Percentiles rank a stretch among this genome's conserved stretches.
Conservation (phyloP, 768 basidiomycete species). For the Tricholoma furcatifolium region DNA sequence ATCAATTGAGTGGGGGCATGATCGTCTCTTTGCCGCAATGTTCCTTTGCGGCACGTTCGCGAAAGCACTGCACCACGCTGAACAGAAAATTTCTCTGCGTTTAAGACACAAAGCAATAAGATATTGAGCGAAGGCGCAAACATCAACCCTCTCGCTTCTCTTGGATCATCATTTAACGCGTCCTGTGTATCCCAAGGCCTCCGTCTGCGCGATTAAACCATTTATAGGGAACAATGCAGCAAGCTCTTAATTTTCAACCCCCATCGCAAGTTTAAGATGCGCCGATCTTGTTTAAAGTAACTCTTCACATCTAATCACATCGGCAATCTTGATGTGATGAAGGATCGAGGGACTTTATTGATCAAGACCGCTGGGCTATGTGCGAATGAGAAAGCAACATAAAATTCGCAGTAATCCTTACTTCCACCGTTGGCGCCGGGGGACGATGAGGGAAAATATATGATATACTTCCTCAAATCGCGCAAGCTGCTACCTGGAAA, state of each 20-base stretch:
- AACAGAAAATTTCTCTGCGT: too few species aligned
- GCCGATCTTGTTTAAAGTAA: constrained; percentile 1
- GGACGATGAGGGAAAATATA: too few species aligned
- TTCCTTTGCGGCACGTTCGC: too few species aligned
- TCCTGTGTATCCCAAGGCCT: not conserved
- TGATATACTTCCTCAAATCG: too few species aligned
- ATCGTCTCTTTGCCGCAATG: too few species aligned
- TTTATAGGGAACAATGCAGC: constrained; percentile 11
- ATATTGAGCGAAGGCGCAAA: too few species aligned
- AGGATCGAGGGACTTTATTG: not conserved
- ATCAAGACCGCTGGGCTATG: not conserved
- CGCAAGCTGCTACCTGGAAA: not conserved
- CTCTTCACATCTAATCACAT: not conserved
- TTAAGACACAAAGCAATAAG: too few species aligned
- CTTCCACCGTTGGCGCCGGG: not conserved
- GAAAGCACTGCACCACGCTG: too few species aligned
- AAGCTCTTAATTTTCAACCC: not conserved
- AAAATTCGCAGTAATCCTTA: not conserved
- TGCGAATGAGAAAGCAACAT: not conserved
- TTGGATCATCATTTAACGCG: not conserved
- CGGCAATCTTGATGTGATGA: constrained; percentile 1
- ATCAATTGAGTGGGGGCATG: too few species aligned
- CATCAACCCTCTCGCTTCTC: too few species aligned
- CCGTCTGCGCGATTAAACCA: not conserved
- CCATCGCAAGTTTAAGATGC: not conserved